phyloP scores from a whole-genome alignment of 2,329 filamentous ascomycete genomes.

The Graphilbum ipis-grandicollis region DNA sequence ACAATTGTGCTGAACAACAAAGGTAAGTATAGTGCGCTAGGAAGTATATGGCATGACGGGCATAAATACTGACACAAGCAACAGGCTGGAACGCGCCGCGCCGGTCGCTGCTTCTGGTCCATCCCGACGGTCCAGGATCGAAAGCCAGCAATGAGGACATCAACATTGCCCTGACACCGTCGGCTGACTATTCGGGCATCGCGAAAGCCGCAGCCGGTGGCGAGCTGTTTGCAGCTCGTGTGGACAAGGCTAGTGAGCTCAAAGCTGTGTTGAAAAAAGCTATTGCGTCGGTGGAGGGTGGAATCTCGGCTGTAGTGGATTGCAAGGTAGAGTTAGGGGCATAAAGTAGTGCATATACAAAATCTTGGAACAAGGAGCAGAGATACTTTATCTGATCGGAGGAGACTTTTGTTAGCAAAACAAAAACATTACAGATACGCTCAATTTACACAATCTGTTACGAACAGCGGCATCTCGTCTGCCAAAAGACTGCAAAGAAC shows the following conservation, averaged over 20 bases:
- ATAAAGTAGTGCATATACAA: slow-evolving; percentile 10
- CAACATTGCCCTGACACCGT: slow-evolving; percentile 41
- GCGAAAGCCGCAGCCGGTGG: slow-evolving; percentile 41
- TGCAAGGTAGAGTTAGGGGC: slow-evolving; percentile 30
- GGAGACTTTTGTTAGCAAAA: no score
- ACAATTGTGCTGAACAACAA: slow-evolving; percentile 34
- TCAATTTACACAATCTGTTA: no score
- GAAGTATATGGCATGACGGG: no score
- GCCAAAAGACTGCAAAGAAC: no score
- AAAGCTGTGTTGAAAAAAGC: slow-evolving; percentile 29
- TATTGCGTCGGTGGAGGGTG: slow-evolving; percentile 30
- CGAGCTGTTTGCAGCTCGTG: slow-evolving; percentile 29
- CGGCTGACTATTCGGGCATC: slow-evolving; percentile 41
- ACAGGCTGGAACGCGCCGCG: slow-evolving; percentile 43
- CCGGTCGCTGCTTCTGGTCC: slow-evolving; percentile 36
- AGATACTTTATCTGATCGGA: no score
- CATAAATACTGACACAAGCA: background rate
- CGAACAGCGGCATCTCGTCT: no score
- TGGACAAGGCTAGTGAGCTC: slow-evolving; percentile 27
- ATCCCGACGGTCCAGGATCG: slow-evolving; percentile 37
- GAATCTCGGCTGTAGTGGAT: slow-evolving; percentile 35
- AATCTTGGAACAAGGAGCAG: no score
- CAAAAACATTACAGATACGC: no score
- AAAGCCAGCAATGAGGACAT: slow-evolving; percentile 42
- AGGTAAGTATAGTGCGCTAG: slow-evolving; percentile 16